Conservation (phyloP, 306 rosid genomes). For the Quercus glauca region DNA sequence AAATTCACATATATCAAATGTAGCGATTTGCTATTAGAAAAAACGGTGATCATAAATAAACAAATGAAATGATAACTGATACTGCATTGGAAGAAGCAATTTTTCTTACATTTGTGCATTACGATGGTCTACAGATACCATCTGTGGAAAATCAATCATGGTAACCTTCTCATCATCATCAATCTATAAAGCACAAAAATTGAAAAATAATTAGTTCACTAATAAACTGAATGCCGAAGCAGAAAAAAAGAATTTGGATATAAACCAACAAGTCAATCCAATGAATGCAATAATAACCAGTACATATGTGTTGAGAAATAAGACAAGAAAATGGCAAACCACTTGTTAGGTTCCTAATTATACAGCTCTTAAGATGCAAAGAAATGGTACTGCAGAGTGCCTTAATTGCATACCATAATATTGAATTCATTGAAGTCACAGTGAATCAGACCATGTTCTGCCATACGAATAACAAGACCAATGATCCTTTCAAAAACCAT, state of each 20-base stretch:
- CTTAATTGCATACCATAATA: constrained; percentile 64
- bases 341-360: not conserved
- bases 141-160: constrained; percentile 93
- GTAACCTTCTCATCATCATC: constrained; percentile 80
- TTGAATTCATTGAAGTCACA: constrained; percentile 96
- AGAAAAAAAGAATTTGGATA: not conserved
- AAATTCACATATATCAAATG: not conserved
- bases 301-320: not conserved
- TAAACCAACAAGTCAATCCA: not conserved
- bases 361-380: not conserved
- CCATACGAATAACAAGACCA: constrained; percentile 71
- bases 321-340: not conserved
- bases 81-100: constrained; percentile 8
- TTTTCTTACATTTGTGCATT: constrained; percentile 84
- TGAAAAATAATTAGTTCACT: not conserved
- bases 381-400: constrained; percentile 1
- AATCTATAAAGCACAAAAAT: constrained; percentile 47
- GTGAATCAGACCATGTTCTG: constrained; percentile 93
- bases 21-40: not conserved
- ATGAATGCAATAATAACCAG: not conserved
- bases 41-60: not conserved
- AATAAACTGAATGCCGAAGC: constrained; percentile 20
- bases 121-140: constrained; percentile 87
- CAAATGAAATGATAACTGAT: not conserved
- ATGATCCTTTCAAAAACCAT: constrained; percentile 72